Base-by-base conservation (phyloP, 2,329 filamentous ascomycete species). In the Rutstroemia sp. region DNA sequence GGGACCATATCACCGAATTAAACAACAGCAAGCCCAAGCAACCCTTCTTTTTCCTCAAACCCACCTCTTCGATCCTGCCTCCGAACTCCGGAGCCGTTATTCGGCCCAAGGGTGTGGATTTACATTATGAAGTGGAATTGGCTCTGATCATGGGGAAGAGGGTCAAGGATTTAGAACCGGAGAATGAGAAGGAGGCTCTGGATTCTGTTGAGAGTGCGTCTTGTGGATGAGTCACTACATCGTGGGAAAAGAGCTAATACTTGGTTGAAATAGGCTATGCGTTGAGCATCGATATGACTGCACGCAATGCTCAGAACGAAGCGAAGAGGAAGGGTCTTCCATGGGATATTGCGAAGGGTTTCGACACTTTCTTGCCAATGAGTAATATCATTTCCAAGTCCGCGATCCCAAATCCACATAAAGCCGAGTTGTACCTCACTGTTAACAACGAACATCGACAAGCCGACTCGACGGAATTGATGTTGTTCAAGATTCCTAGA, bases 41-140 rank as follows among this genome's bases (percentile, higher is more conserved):
- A 73, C 94, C 94, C 25, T 97, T 99, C 76, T 99, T 96, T 84
- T 99, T 99, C 80, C 82, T 97, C 65, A 99, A 99, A 79, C 94
- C 94, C 1, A 76, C 92, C 0, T 89, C 88, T 42, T 89, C 91
- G 3, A 89, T 99, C 65, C 81, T 97, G 4, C 79, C 88, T 21
- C 90, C 90, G 0, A 81, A 83, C 27, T 81, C 84, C 56, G 92
- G 92, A 0, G 86, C 92, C 3, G 84, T 96, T 48, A 79, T 96
- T 64, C 83, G 87, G 46, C 94, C 94, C 45, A 82, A 79, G 66
- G 92, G 92, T 61, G 86, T 95, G 42, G 87, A 85, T 65, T 78
- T 96, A 68, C 92, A 96, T 76, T 96, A 92, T 75, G 94, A 99
- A 76, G 87, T 99, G 58, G 94, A 99, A 76, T 80, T 99, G 59